phyloP scores from a whole-genome alignment of 2,329 filamentous ascomycete genomes.

The Neonectria sp. region DNA sequence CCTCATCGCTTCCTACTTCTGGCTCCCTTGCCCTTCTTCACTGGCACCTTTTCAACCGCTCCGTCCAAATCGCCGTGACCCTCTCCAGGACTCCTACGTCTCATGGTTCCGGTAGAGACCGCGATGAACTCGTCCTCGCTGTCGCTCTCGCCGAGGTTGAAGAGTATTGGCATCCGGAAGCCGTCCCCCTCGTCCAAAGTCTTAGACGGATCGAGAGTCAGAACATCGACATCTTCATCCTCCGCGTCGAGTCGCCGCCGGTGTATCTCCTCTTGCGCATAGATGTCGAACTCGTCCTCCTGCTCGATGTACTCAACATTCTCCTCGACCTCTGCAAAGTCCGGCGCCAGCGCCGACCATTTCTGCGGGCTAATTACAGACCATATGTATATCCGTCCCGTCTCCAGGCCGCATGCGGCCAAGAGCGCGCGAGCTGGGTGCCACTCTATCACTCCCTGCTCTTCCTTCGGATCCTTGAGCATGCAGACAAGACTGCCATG shows the following conservation, averaged over 20 bases:
- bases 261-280: constrained; percentile 94
- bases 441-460: constrained; percentile 97
- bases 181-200: constrained; percentile 71
- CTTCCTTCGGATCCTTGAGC: constrained; percentile 95
- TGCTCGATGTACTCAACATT: constrained; percentile 97
- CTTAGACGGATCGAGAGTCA: constrained; percentile 80
- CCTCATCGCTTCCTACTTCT: constrained; percentile 56
- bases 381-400: constrained; percentile 95
- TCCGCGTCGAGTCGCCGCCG: constrained; percentile 91
- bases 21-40: constrained; percentile 60
- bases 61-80: constrained; percentile 74
- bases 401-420: constrained; percentile 92
- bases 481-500: constrained; percentile 97
- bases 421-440: constrained; percentile 90
- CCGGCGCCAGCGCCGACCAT: constrained; percentile 96
- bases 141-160: constrained; percentile 93
- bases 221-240: constrained; percentile 93
- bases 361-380: constrained; percentile 94
- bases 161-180: constrained; percentile 95
- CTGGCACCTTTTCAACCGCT: constrained; percentile 59
- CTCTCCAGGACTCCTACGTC: constrained; percentile 86
- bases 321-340: constrained; percentile 98
- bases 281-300: constrained; percentile 98
- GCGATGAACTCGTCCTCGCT: constrained; percentile 90
- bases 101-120: constrained; percentile 84